A percentile compares a stretch with the other conserved stretches of the same genome.
These are phyloP conservation scores for Vigna angularis DNA, from an alignment of 306 rosid species.

Conservation along the genomic window DNA sequence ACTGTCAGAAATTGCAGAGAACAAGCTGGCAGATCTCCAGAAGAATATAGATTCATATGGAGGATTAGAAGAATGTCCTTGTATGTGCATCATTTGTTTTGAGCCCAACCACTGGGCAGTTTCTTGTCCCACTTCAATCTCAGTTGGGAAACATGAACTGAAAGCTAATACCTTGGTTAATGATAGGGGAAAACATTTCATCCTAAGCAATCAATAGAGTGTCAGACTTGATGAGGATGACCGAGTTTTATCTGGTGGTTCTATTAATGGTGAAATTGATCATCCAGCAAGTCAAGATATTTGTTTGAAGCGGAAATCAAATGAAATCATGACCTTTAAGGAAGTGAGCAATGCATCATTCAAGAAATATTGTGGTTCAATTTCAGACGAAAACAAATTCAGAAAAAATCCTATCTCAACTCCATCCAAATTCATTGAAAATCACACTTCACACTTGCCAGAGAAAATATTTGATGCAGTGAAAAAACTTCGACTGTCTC, in stretches of 20 bases:
- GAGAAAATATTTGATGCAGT: constrained; percentile 62
- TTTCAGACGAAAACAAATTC: constrained; percentile 47
- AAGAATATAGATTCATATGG: constrained; percentile 52
- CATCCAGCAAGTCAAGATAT: constrained; percentile 41
- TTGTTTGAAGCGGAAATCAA: constrained; percentile 45
- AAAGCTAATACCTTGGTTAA: constrained; percentile 40
- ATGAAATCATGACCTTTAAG: constrained; percentile 41
- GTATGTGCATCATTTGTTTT: constrained; percentile 68
- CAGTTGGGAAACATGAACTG: constrained; percentile 47
- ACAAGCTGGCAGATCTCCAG: constrained; percentile 61
- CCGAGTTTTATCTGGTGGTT: constrained; percentile 41
- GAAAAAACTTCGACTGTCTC: constrained; percentile 76
- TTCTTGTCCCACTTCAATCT: constrained; percentile 61
- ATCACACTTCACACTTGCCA: constrained; percentile 52
- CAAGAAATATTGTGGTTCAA: constrained; percentile 47
- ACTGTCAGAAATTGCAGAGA: constrained; percentile 44
- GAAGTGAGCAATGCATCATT: constrained; percentile 43
- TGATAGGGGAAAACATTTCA: constrained; percentile 40
- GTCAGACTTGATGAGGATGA: constrained; percentile 41
- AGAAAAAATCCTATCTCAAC: constrained; percentile 51
- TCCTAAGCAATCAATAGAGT: constrained; percentile 45
- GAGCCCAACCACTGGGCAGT: constrained; percentile 70
- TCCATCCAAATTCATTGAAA: constrained; percentile 46
- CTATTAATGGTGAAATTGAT: constrained; percentile 39
- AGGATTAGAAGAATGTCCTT: constrained; percentile 48